phyloP scores from a whole-genome alignment of 495 filamentous ascomycete species.

The Arthonia radiata region DNA sequence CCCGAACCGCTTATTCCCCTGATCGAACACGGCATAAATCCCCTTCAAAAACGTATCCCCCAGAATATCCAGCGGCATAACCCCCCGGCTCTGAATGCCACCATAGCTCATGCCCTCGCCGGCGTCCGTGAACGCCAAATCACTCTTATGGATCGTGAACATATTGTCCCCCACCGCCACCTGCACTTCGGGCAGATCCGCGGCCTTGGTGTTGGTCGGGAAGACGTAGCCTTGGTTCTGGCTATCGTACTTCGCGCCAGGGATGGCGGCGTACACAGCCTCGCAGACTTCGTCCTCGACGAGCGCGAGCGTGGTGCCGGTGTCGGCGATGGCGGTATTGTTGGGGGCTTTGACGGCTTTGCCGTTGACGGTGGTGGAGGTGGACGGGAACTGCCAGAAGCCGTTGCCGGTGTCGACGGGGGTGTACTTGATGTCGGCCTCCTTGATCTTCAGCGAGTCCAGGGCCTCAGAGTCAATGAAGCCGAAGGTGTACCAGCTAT shows the following conservation, averaged over 20 bases:
- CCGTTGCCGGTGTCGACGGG: slow-evolving; percentile 42
- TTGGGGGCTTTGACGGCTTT: slow-evolving; percentile 26
- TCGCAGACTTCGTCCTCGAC: slow-evolving; percentile 39
- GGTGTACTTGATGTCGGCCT: slow-evolving; percentile 29
- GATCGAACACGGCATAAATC: slow-evolving; percentile 59
- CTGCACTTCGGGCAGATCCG: slow-evolving; percentile 38
- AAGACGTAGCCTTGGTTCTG: slow-evolving; percentile 43
- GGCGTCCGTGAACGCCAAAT: slow-evolving; percentile 37
- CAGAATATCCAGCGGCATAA: slow-evolving; percentile 42
- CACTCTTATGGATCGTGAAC: slow-evolving; percentile 47
- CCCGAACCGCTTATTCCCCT: slow-evolving; percentile 45
- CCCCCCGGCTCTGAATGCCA: slow-evolving; percentile 48
- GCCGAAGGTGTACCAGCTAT: slow-evolving; percentile 60
- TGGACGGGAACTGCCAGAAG: slow-evolving; percentile 46
- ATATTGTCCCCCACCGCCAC: slow-evolving; percentile 42
- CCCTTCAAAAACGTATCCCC: slow-evolving; percentile 53
- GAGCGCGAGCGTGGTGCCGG: slow-evolving; percentile 49
- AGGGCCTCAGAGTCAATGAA: slow-evolving; percentile 45
- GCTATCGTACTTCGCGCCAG: slow-evolving; percentile 37
- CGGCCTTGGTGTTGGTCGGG: slow-evolving; percentile 27
- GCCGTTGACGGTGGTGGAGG: slow-evolving; percentile 34
- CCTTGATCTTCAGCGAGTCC: slow-evolving; percentile 21
- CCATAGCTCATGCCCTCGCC: slow-evolving; percentile 40
- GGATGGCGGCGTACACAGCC: slow-evolving; percentile 44
- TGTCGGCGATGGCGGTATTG: slow-evolving; percentile 63